phyloP scores from a whole-genome alignment of 306 rosid genomes.

The Malus asiatica region DNA sequence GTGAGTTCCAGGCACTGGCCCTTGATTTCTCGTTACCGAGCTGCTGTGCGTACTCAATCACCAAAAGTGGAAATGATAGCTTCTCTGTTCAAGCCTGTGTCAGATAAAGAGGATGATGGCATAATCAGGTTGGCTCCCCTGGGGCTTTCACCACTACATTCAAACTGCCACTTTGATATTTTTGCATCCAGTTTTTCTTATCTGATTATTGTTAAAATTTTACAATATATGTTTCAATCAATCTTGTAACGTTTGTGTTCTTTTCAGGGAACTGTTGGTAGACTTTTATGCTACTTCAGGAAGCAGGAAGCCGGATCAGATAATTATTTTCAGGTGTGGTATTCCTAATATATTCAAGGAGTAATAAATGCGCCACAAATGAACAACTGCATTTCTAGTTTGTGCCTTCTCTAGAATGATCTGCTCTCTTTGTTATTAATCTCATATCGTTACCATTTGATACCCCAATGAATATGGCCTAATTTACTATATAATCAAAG shows the following conservation, averaged over 20 bases:
- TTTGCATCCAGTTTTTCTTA: background rate
- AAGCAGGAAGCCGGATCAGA: conserved; percentile 60
- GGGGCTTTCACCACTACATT: background rate
- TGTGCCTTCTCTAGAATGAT: background rate
- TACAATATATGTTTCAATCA: background rate
- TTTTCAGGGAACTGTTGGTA: conserved; percentile 63
- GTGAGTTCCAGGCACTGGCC: conserved; percentile 94
- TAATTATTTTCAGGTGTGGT: conserved; percentile 73
- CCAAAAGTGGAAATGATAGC: conserved; percentile 81
- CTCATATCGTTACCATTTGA: too few species aligned
- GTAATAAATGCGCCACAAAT: too few species aligned
- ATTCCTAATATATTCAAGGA: background rate
- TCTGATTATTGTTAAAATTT: background rate
- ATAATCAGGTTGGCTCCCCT: conserved; percentile 45
- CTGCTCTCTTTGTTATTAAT: too few species aligned
- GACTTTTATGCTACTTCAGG: conserved; percentile 70
- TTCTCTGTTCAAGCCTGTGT: conserved; percentile 54
- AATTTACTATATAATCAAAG: too few species aligned
- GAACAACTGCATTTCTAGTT: background rate
- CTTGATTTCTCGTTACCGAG: conserved; percentile 69
- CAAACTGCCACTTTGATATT: background rate
- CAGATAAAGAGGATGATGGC: conserved; percentile 61
- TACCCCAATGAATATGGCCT: too few species aligned
- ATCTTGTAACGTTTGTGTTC: background rate
- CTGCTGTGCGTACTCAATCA: conserved; percentile 79